Base-by-base conservation (phyloP, 2,329 filamentous ascomycete species). In the Neurospora crassa region DNA sequence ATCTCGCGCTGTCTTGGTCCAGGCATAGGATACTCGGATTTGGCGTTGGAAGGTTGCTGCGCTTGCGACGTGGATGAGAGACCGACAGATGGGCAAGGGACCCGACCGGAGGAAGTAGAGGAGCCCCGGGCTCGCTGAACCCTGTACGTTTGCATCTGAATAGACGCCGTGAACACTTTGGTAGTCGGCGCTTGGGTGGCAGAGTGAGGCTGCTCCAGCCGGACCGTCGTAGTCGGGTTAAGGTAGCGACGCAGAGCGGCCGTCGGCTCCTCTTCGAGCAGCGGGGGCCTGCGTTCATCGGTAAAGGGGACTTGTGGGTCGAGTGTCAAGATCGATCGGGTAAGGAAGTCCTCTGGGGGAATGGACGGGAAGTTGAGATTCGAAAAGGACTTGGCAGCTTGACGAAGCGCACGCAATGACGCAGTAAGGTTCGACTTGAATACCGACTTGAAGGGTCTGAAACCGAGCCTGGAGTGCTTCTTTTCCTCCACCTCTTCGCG, bases 131-230 rank as follows among this genome's bases (percentile, higher is more conserved):
- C 84, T 43, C 84, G 83, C 76, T 85, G 85, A 42, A 88, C 84
- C 77, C 88, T 89, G 82, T 91, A 91, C 0, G 89, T 91, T 76
- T 90, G 88, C 89, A 91, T 90, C 78, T 91, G 89, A 72, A 91
- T 91, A 1, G 89, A 91, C 37, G 89, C 88, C 16, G 88, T 90
- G 76, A 87, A 91, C 42, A 78, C 78, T 14, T 78, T 73, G 11
- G 77, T 45, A 72, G 79, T 37, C 72, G 76, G 71, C 76, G 74
- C 70, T 11, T 74, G 37, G 67, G 72, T 40, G 40, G 76, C 68
- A 76, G 82, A 37, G 78, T 47, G 41, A 3, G 76, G 74, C 69
- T 76, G 81, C 71, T 86, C 84, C 45, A 84, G 80, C 20, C 83
- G 84, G 7, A 82, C 79, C 68, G 81, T 83, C 20, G 84, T 88